These are phyloP conservation scores for Globisporangium uncinulatum DNA, from an alignment of 352 stramenopile genomes.

Conservation along the genomic window DNA sequence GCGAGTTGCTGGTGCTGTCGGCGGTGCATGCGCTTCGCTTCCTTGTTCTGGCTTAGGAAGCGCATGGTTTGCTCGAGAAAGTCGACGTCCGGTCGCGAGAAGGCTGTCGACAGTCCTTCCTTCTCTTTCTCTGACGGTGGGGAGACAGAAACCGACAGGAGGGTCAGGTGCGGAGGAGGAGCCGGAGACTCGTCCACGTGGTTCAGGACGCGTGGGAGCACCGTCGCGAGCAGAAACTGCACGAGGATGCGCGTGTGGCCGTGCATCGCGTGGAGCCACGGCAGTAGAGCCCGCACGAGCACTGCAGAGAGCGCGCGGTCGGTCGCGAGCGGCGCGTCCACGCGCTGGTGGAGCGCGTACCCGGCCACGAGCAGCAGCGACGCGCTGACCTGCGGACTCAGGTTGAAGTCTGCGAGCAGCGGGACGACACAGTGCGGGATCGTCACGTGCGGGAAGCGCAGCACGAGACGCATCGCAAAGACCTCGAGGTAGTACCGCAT, in stretches of 20 bases:
- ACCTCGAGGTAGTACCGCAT: conserved; percentile 84
- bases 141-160: no score
- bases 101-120: neutral
- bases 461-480: conserved; percentile 63
- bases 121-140: no score
- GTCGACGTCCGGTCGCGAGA: conserved; percentile 14
- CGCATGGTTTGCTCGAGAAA: conserved; percentile 49
- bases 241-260: conserved; percentile 78
- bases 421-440: conserved; percentile 39
- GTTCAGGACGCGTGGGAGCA: conserved; percentile 64
- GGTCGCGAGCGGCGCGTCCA: conserved; percentile 22
- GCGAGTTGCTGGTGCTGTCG: conserved; percentile 60
- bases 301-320: conserved; percentile 14
- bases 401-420: conserved; percentile 60
- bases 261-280: conserved; percentile 76
- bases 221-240: conserved; percentile 57
- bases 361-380: conserved; percentile 57
- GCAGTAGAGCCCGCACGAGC: conserved; percentile 48
- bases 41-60: conserved; percentile 79
- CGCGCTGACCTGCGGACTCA: conserved; percentile 65
- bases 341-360: conserved; percentile 25
- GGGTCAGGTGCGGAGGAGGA: no score
- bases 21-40: conserved; percentile 77
- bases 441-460: conserved; percentile 40
- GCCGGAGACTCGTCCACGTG: conserved; percentile 11